Percentiles rank a stretch among this genome's conserved stretches.
Conservation (phyloP, 2,329 filamentous ascomycete species). For the Cytospora chrysosperma region DNA sequence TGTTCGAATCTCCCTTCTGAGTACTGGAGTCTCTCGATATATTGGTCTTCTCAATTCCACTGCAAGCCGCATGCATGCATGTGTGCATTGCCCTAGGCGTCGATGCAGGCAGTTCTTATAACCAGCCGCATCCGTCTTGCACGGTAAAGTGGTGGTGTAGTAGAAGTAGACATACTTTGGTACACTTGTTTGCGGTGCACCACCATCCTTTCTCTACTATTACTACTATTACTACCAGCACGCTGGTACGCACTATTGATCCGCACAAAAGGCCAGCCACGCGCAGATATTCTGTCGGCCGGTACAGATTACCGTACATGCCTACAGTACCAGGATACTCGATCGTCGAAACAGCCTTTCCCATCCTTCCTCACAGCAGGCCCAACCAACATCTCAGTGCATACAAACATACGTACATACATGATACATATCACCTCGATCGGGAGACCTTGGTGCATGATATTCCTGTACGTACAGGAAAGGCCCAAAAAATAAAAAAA, state of each 20-base stretch:
- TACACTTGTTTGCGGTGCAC: background rate
- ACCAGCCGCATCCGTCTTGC: background rate
- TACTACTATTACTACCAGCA: no score
- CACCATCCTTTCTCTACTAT: background rate
- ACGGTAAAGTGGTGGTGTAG: background rate
- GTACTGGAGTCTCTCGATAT: background rate
- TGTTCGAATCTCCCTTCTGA: background rate
- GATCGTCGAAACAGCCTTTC: background rate
- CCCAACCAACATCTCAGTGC: background rate
- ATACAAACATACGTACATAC: no score
- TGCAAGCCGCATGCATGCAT: background rate
- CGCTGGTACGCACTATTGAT: no score
- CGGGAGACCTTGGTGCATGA: background rate
- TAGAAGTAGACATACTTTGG: no score
- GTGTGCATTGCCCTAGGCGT: background rate
- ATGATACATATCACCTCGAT: no score
- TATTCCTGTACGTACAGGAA: conserved; percentile 7
- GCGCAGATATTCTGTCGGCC: no score
- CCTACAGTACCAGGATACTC: background rate
- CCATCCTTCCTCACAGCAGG: background rate
- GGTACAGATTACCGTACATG: no score
- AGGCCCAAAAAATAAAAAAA: no score
- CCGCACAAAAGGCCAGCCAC: no score
- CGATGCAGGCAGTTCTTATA: background rate
- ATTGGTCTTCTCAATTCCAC: background rate